Evolutionary conservation across 768 basidiomycete genomes (phyloP), one percentile per base, ranked within the genome.

Genomic region (Nevesoporus exiguus): DNA sequence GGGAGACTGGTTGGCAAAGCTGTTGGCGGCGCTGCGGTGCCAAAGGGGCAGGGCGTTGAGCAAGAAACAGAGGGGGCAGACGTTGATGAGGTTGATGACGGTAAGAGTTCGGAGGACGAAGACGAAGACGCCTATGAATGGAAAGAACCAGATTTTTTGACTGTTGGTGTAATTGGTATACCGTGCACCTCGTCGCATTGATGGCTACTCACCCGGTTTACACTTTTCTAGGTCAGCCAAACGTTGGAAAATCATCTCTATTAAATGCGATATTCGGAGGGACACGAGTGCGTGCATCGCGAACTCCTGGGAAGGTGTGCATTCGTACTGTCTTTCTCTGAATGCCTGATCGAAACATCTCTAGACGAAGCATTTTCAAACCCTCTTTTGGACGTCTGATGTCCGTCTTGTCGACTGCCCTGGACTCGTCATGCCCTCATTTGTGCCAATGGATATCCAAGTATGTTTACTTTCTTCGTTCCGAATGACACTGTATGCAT

Each of bases 351-450:
- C 50, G 7, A 49, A 40, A 14, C 8, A 47, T 45, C 11, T 27
- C 4, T 58, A 89, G 91, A 97, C 93, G 4, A 97, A 96, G 71
- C 93, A 97, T 67, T 93, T 93, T 66, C 93, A 98, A 68, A 98
- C 95, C 0, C 79, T 96, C 40, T 96, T 88, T 69, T 91, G 87
- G 86, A 93, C 90, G 24, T 71, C 79, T 2, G 84, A 92, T 56
- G 80, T 98, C 56, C 88, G 93, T 43, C 79, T 98, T 9, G 92
- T 93, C 34, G 96, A 98, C 70, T 98, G 96, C 63, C 96, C 96
- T 0, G 96, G 96, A 10, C 80, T 98, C 15, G 92, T 98, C 3
- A 85, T 96, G 77, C 96, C 96, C 9, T 88, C 84, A 56, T 78
- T 79, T 61, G 80, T 87, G 5, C 89, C 85, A 9, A 84, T 92